phyloP scores from a whole-genome alignment of 116 monocot species.

The Papilionanthe hybrid region DNA sequence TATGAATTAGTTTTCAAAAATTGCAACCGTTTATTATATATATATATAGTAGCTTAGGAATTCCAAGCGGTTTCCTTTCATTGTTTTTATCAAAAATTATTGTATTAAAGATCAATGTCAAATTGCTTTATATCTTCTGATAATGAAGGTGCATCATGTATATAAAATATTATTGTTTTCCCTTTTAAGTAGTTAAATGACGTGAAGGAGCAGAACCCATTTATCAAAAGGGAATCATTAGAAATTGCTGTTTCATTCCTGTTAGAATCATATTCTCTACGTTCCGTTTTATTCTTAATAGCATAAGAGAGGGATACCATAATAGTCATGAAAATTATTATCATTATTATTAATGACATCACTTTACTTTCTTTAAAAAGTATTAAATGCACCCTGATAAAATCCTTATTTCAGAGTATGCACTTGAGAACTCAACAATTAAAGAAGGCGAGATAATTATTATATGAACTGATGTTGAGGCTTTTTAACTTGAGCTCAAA shows the following conservation, averaged over 20 bases:
- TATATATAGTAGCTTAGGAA: not conserved
- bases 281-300: constrained; percentile 1
- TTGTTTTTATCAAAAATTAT: not conserved
- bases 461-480: not conserved
- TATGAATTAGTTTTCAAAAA: not conserved
- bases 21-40: not conserved
- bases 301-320: not conserved
- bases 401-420: not conserved
- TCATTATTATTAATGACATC: not conserved
- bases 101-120: not conserved
- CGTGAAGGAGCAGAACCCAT: not conserved
- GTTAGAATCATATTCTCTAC: not conserved
- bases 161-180: not conserved
- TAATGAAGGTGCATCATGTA: not conserved
- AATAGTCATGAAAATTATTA: not conserved
- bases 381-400: not conserved
- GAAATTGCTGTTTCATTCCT: not conserved
- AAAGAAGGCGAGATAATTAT: too few relatives aligned
- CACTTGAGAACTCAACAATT: too few relatives aligned
- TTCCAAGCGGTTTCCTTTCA: not conserved
- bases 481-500: not conserved
- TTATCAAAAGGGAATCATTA: not conserved
- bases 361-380: not conserved
- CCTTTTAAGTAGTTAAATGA: not conserved
- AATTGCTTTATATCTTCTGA: not conserved